These are phyloP conservation scores for Ogataea philodendri DNA, from an alignment of 805 yeast genomes.

Conservation along the genomic window DNA sequence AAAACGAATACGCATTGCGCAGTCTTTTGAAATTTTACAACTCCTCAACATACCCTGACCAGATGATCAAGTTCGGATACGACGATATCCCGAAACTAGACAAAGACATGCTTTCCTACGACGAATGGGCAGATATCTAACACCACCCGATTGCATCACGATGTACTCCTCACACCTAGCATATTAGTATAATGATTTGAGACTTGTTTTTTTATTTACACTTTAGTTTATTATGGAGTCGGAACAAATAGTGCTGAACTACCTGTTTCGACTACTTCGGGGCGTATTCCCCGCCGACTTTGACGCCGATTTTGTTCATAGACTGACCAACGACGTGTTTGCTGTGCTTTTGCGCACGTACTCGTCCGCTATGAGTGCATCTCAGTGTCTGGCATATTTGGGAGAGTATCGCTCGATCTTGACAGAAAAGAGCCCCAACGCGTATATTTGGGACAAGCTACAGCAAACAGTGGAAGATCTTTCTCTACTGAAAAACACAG, in stretches of 20 bases:
- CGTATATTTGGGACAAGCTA: conserved; percentile 19
- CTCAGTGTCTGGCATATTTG: conserved; percentile 8
- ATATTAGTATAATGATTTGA: background rate
- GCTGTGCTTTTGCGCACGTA: conserved; percentile 14
- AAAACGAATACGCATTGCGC: conserved; percentile 81
- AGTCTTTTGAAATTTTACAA: conserved; percentile 78
- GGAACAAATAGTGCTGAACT: conserved; percentile 23
- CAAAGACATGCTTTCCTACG: conserved; percentile 35
- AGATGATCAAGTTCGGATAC: conserved; percentile 60
- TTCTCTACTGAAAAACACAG: conserved; percentile 14
- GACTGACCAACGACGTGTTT: conserved; percentile 16
- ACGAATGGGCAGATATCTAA: conserved; percentile 34
- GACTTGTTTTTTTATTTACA: conserved; percentile 8
- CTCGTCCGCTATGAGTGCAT: conserved; percentile 2
- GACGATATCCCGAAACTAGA: conserved; percentile 28
- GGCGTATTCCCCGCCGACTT: conserved; percentile 16
- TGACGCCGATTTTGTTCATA: conserved; percentile 13
- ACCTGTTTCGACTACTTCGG: conserved; percentile 22
- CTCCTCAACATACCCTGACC: conserved; percentile 49
- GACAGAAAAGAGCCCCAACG: conserved; percentile 7
- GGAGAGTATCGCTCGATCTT: conserved; percentile 12
- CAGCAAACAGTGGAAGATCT: conserved; percentile 24
- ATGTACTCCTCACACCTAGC: conserved; percentile 3
- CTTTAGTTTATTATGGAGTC: conserved; percentile 15
- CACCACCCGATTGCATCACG: no score